These are phyloP conservation scores for Didymella pomorum DNA, from an alignment of 2,329 filamentous ascomycete genomes.

Conservation along the genomic window DNA sequence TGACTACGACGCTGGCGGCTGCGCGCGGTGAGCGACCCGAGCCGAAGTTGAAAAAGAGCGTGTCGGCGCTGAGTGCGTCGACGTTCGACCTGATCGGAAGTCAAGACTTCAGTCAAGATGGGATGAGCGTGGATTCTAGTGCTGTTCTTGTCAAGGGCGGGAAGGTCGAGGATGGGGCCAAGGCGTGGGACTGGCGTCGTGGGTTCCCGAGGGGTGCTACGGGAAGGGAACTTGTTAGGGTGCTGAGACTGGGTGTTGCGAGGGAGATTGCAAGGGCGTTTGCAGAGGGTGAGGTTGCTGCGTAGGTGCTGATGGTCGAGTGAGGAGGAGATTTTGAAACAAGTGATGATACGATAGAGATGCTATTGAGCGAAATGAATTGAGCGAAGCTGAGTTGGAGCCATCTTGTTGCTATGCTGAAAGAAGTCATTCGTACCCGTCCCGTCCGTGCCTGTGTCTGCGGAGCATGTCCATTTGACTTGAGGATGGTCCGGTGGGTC, in stretches of 20 bases:
- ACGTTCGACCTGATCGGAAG: slow-evolving; percentile 77
- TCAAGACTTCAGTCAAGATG: slow-evolving; percentile 64
- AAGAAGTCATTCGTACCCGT: too few relatives aligned
- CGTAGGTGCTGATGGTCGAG: not conserved
- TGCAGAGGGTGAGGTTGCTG: slow-evolving; percentile 68
- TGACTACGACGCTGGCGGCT: slow-evolving; percentile 76
- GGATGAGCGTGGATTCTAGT: slow-evolving; percentile 54
- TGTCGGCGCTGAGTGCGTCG: slow-evolving; percentile 61
- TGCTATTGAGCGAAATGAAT: too few relatives aligned
- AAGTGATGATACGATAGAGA: too few relatives aligned
- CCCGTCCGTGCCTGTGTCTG: too few relatives aligned
- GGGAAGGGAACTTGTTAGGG: slow-evolving; percentile 74
- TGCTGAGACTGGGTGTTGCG: slow-evolving; percentile 76
- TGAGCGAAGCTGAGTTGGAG: too few relatives aligned
- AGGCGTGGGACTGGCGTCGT: slow-evolving; percentile 77
- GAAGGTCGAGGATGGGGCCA: slow-evolving; percentile 54
- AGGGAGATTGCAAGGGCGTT: slow-evolving; percentile 76
- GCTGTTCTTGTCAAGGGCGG: slow-evolving; percentile 55
- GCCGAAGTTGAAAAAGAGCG: slow-evolving; percentile 65
- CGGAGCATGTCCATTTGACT: too few relatives aligned
- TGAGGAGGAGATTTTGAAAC: too few relatives aligned
- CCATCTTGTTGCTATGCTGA: too few relatives aligned
- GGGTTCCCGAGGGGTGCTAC: slow-evolving; percentile 65
- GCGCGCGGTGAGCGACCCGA: slow-evolving; percentile 58
- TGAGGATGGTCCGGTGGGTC: too few relatives aligned